phyloP scores from a whole-genome alignment of 768 basidiomycete species.

The Phaeolepiota aurea region DNA sequence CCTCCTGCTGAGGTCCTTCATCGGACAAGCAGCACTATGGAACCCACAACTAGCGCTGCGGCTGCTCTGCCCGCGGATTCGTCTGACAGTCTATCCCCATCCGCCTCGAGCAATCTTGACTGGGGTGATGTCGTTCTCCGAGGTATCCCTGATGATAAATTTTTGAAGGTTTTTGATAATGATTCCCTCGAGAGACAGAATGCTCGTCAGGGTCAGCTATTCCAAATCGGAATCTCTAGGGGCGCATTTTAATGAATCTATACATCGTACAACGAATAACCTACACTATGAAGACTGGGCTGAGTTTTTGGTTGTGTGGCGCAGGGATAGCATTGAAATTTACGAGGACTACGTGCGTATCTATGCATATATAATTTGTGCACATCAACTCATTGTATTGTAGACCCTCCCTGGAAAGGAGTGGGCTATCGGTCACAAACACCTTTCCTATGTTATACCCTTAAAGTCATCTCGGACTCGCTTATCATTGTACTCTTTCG shows the following conservation, averaged over 20 bases:
- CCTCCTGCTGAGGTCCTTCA: constrained; percentile 62
- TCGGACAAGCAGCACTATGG: constrained; percentile 45
- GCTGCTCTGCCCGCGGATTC: constrained; percentile 27
- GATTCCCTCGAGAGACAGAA: constrained; percentile 56
- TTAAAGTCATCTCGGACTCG: constrained; percentile 52
- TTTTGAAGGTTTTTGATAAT: constrained; percentile 5
- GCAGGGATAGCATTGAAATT: constrained; percentile 67
- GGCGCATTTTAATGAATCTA: constrained; percentile 53
- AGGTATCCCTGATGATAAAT: constrained; percentile 37
- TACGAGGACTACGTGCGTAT: constrained; percentile 75
- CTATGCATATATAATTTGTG: background rate
- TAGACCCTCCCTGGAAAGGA: constrained; percentile 64
- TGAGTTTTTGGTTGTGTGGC: constrained; percentile 85
- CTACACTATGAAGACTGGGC: constrained; percentile 60
- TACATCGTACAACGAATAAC: constrained; percentile 55
- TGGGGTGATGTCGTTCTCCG: constrained; percentile 60
- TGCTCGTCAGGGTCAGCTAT: constrained; percentile 75
- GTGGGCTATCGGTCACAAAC: constrained; percentile 62
- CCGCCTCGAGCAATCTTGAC: constrained; percentile 11
- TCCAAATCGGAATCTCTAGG: constrained; percentile 44
- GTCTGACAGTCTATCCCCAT: constrained; percentile 10
- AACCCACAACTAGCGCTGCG: constrained; percentile 60
- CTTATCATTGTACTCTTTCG: constrained; percentile 81
- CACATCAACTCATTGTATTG: background rate
- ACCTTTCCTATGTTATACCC: constrained; percentile 73